Percentiles rank a stretch among this genome's conserved stretches.
Conservation (phyloP, 2,329 filamentous ascomycete genomes). For the Diaporthe helianthi region DNA sequence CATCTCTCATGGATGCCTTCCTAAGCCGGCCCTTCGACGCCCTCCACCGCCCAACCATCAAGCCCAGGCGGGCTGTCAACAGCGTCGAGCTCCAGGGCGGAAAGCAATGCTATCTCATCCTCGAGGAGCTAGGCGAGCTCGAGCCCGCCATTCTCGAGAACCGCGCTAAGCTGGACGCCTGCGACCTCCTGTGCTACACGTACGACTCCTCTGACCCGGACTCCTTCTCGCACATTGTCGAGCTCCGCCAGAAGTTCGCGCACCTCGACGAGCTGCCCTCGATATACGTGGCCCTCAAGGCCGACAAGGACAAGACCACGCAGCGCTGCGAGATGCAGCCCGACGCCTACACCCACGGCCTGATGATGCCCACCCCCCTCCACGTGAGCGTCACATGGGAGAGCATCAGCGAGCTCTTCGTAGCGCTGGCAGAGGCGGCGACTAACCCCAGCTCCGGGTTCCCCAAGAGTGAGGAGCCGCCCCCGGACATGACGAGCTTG, state of each 20-base stretch:
- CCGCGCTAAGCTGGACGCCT: slow-evolving; percentile 85
- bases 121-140: slow-evolving; percentile 94
- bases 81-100: slow-evolving; percentile 95
- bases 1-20: slow-evolving; percentile 87
- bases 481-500: slow-evolving; percentile 81
- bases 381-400: slow-evolving; percentile 96
- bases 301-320: slow-evolving; percentile 95
- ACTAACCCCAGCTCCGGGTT: slow-evolving; percentile 89
- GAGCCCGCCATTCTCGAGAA: slow-evolving; percentile 96
- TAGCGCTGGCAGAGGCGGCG: slow-evolving; percentile 87
- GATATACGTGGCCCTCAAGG: slow-evolving; percentile 92
- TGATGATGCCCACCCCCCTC: slow-evolving; percentile 89
- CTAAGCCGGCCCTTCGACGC: slow-evolving; percentile 85
- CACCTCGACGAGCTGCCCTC: slow-evolving; percentile 89
- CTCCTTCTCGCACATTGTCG: slow-evolving; percentile 90
- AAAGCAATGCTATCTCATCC: slow-evolving; percentile 95
- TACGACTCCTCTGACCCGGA: slow-evolving; percentile 98
- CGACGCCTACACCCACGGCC: slow-evolving; percentile 83
- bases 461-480: slow-evolving; percentile 87
- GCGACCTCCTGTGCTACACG: slow-evolving; percentile 91
- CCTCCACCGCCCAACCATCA: slow-evolving; percentile 92
- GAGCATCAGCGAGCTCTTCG: slow-evolving; percentile 93
- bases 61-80: slow-evolving; percentile 91
- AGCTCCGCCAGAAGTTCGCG: slow-evolving; percentile 78
- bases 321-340: slow-evolving; percentile 90